Base-by-base conservation (phyloP, 768 basidiomycete species). In the Collybiopsis confluens region DNA sequence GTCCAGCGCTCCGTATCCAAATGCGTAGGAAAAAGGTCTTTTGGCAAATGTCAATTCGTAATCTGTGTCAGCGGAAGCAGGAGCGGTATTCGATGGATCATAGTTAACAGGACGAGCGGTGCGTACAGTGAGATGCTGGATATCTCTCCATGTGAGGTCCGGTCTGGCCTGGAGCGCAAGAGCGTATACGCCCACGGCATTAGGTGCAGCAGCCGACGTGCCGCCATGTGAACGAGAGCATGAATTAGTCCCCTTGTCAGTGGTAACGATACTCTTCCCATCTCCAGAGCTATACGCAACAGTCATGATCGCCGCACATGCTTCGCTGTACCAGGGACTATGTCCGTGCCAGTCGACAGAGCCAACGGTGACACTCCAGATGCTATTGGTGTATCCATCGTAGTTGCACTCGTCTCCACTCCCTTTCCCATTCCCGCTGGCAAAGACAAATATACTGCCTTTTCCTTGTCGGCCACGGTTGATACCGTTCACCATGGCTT, bases 331-430 rank as follows among this genome's bases (percentile, higher is more conserved):
- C 65, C 90, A 92, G 13, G 97, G 97, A 64, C 96, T 96, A 26
- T 93, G 70, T 15, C 93, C 95, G 64, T 91, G 90, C 66, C 86
- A 83, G 62, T 98, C 97, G 55, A 98, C 78, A 0, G 97, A 91
- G 15, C 93, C 87, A 26, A 99, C 92, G 0, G 97, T 99, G 41
- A 99, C 84, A 6, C 90, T 92, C 70, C 92, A 98, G 55, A 98
- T 95, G 62, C 89, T 92, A 66, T 99, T 99, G 15, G 97, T 99
- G 68, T 99, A 99, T 7, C 97, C 97, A 61, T 98, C 96, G 64
- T 98, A 98, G 67, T 99, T 99, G 75, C 97, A 99, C 68, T 98
- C 95, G 64, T 99, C 97, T 16, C 89, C 92, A 53, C 79, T 78
- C 8, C 79, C 80, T 28, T 92, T 97, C 8, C 97, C 97, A 65